Base-by-base conservation (phyloP, 164 flowering plant species). In the Annona cherimola region DNA sequence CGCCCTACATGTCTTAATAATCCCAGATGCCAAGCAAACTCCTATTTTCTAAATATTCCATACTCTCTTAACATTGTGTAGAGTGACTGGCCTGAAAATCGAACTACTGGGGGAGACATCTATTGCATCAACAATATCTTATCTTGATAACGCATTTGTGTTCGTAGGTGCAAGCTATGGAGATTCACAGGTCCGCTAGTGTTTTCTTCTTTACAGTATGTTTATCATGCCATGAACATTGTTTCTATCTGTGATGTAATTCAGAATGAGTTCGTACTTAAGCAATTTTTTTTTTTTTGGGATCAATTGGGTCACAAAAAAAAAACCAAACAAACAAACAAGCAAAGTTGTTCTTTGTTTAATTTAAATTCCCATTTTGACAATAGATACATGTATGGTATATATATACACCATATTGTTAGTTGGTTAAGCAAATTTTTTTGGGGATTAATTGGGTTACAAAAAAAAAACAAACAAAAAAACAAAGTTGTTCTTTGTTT, bases 31-130 rank as follows among this genome's bases (percentile, higher is more conserved):
- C 35, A 26, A 26, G 6, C 45, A 42, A 5, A 19, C 16, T 68
- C 35, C 70, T 68, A 4, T 42, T 60, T 26, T 60, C 62, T 42
- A 46, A 69, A 19, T 26, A 3, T 70, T 67, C 43, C 59, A 63
- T 50, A 62, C 69, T 12, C 73, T 67, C 67, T 66, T 4, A 54
- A 74, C 35, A n/a, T 69, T 35, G 71, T 83, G 69, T 71, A 95
- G 99, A 79, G 99, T 96, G 18, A 91, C 96, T 61, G 98, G 96
- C 68, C 96, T 96, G 68, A 96, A 90, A 83, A 87, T 91, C 76
- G 99, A 95, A 87, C 89, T 81, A 57, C 76, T 95, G 85, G 99
- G 99, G 1, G 99, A 95, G 81, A 95, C 99, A 0, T 93, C 98
- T 42, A 81, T 91, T 79, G 95, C 98, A 70, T 96, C 99, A 20